Percentiles rank a stretch among this genome's conserved stretches.
phyloP scores from a whole-genome alignment of 208 protist genomes.

The Trichomonas vaginalis region DNA sequence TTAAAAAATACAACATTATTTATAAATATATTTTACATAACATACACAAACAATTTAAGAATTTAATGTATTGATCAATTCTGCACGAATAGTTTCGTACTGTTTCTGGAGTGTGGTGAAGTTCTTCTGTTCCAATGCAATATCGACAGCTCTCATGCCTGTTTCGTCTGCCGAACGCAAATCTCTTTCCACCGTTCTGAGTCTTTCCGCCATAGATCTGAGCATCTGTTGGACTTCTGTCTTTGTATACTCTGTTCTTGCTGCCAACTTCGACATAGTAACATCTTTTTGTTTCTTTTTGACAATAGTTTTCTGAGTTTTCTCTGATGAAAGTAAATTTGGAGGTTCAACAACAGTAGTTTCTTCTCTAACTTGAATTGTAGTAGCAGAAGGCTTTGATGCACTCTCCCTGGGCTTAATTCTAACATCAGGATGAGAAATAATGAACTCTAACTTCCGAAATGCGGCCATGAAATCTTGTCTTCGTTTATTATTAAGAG shows the following conservation, averaged over 20 bases:
- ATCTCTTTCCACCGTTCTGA: not conserved
- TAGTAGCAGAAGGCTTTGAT: not conserved
- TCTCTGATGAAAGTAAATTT: not conserved
- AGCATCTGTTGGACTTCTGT: slow-evolving; percentile 2
- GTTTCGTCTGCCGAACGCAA: not conserved
- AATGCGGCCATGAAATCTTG: not conserved
- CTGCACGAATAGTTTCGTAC: not conserved
- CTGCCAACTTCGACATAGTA: not conserved
- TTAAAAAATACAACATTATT: too few relatives aligned
- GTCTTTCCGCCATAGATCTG: not conserved
- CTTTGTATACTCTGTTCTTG: not conserved
- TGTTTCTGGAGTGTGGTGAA: not conserved
- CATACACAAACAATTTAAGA: not conserved
- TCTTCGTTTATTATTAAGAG: not conserved
- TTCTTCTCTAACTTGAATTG: not conserved
- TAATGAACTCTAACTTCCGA: not conserved
- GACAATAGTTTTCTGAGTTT: not conserved
- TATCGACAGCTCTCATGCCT: not conserved
- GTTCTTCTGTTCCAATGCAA: not conserved
- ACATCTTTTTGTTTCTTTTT: not conserved
- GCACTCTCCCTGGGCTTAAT: not conserved
- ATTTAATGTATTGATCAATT: not conserved
- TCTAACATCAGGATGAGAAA: not conserved
- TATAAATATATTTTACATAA: too few relatives aligned
- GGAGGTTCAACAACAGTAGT: not conserved